Evolutionary conservation across 805 yeast genomes (phyloP).

Genomic region (Candida andamanensis): DNA sequence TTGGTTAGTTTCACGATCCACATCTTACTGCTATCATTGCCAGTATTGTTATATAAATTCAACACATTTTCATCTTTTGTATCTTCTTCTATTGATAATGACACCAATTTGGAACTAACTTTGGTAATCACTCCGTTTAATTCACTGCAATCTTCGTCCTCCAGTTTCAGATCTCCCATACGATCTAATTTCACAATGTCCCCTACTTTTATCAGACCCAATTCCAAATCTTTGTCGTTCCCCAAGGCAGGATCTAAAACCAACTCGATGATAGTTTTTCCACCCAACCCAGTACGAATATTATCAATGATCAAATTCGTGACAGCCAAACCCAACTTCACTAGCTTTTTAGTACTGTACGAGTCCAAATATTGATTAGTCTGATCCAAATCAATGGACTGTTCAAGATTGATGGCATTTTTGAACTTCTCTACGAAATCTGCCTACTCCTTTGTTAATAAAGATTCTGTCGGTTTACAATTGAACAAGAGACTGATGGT

Average conservation of each 20-base stretch:
- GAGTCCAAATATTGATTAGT: constrained; percentile 28
- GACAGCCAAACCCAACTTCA: constrained; percentile 69
- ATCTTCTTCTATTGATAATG: constrained; percentile 58
- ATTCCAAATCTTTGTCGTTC: constrained; percentile 25
- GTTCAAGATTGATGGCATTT: constrained; percentile 34
- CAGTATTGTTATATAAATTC: constrained; percentile 39
- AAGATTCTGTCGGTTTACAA: too few relatives aligned
- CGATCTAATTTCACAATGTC: constrained; percentile 66
- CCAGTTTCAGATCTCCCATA: constrained; percentile 18
- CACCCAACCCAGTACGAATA: constrained; percentile 74
- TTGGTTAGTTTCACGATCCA: constrained; percentile 69
- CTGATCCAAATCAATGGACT: constrained; percentile 27
- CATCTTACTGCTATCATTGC: constrained; percentile 36
- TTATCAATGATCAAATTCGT: constrained; percentile 58
- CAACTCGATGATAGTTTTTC: constrained; percentile 64
- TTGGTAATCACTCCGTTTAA: constrained; percentile 66
- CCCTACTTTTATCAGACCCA: constrained; percentile 61
- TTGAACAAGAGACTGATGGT: too few relatives aligned
- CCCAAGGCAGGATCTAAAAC: constrained; percentile 46
- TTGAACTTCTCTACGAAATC: constrained; percentile 15
- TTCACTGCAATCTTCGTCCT: constrained; percentile 11
- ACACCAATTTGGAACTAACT: constrained; percentile 42
- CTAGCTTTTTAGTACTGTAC: constrained; percentile 59
- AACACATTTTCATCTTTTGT: constrained; percentile 47
- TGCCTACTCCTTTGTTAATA: constrained; percentile 1